A percentile compares a stretch with the other conserved stretches of the same genome.
Evolutionary conservation across 1,284 basidiomycete species (phyloP).

Genomic region (Rhizoctonia solani): DNA sequence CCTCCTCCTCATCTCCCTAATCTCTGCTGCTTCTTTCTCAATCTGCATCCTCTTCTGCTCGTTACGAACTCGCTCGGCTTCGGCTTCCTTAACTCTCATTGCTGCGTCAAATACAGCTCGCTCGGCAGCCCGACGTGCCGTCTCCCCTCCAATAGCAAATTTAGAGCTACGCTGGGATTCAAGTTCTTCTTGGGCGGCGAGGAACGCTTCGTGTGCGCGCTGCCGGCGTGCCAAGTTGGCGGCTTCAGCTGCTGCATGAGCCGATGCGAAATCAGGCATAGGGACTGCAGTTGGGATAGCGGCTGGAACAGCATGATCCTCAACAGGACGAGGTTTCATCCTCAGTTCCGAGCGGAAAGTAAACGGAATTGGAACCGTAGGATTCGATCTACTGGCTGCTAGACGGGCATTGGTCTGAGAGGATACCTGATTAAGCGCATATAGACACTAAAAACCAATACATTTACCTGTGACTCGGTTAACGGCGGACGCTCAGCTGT

Average conservation of each 20-base stretch:
- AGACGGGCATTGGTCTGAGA: constrained; percentile 15
- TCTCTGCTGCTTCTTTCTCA: constrained; percentile 24
- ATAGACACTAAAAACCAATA: not conserved
- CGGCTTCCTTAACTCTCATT: constrained; percentile 28
- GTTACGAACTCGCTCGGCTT: constrained; percentile 16
- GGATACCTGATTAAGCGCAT: not conserved
- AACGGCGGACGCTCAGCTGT: constrained; percentile 7
- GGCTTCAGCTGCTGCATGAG: constrained; percentile 28
- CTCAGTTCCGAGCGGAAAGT: constrained; percentile 32
- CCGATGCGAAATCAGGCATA: constrained; percentile 30
- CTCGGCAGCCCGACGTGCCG: constrained; percentile 28
- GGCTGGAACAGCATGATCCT: constrained; percentile 6
- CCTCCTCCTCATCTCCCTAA: constrained; percentile 23
- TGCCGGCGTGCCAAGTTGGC: constrained; percentile 22
- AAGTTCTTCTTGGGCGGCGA: constrained; percentile 26
- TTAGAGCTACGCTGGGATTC: constrained; percentile 13
- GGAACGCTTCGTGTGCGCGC: constrained; percentile 22
- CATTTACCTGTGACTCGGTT: constrained; percentile 21
- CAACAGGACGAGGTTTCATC: constrained; percentile 17
- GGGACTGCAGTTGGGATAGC: constrained; percentile 21
- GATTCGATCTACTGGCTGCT: constrained; percentile 1
- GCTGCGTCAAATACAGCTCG: constrained; percentile 32
- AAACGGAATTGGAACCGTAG: constrained; percentile 25
- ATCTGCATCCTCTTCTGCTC: constrained; percentile 5
- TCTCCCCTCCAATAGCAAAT: constrained; percentile 21